These are phyloP conservation scores for Suhomyces xylopsoci DNA, from an alignment of 805 yeast species.

Conservation along the genomic window DNA sequence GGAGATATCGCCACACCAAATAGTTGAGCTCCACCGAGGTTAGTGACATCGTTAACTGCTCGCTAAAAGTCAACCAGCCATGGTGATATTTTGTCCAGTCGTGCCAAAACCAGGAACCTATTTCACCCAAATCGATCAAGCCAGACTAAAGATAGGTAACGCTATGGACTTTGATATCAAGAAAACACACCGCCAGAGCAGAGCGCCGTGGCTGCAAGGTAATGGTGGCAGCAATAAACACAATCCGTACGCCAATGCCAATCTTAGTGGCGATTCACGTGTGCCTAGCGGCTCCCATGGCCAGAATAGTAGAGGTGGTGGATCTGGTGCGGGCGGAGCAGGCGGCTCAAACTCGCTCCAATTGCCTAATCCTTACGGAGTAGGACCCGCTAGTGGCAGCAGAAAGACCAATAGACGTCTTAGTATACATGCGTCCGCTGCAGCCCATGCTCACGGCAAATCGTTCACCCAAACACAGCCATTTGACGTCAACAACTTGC, in stretches of 20 bases:
- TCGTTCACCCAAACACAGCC: conserved; percentile 19
- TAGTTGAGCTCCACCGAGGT: conserved; percentile 85
- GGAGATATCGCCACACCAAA: conserved; percentile 87
- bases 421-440: conserved; percentile 40
- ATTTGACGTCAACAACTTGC: conserved; percentile 24
- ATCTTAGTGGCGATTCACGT: neutral
- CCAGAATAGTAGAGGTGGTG: neutral
- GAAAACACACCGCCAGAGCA: conserved; percentile 36
- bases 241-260: conserved; percentile 30
- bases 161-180: conserved; percentile 31
- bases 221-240: conserved; percentile 6
- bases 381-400: conserved; percentile 1
- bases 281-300: neutral
- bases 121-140: neutral
- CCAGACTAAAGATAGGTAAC: neutral
- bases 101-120: neutral
- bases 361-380: conserved; percentile 16
- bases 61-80: neutral
- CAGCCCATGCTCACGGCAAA: conserved; percentile 28
- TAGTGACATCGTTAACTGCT: conserved; percentile 56
- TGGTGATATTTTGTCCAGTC: neutral
- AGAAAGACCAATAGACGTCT: conserved; percentile 27
- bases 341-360: conserved; percentile 2
- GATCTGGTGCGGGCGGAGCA: neutral
- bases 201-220: conserved; percentile 41